Conservation (phyloP, 2,329 filamentous ascomycete genomes). For the Geosmithia flava region DNA sequence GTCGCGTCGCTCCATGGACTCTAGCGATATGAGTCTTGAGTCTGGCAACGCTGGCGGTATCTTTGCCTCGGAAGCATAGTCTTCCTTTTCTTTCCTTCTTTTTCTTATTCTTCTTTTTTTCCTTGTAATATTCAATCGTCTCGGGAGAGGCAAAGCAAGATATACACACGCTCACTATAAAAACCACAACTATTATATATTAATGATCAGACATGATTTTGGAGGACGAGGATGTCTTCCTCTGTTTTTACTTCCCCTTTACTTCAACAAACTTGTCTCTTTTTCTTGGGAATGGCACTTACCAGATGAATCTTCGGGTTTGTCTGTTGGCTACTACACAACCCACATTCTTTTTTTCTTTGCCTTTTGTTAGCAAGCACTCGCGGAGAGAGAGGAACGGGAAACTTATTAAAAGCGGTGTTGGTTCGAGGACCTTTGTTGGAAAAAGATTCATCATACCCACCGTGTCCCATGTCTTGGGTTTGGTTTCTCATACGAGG, state of each 20-base stretch:
- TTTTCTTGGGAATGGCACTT: background rate
- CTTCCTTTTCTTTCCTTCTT: background rate
- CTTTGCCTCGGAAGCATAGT: background rate
- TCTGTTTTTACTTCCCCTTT: too few relatives aligned
- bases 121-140: background rate
- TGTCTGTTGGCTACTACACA: too few relatives aligned
- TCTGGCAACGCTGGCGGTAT: background rate
- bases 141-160: background rate
- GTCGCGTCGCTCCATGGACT: conserved; percentile 15
- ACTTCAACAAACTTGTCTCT: background rate
- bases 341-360: too few relatives aligned
- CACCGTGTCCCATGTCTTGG: background rate
- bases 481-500: background rate
- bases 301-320: too few relatives aligned
- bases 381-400: too few relatives aligned
- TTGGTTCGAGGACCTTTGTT: too few relatives aligned
- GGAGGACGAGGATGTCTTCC: background rate
- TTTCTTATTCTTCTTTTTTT: background rate
- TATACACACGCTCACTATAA: background rate
- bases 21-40: conserved; percentile 1
- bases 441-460: background rate
- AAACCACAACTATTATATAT: background rate
- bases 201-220: background rate
- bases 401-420: too few relatives aligned
- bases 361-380: too few relatives aligned